phyloP scores from a whole-genome alignment of 768 basidiomycete species.

The Pleurotus ostreatus region DNA sequence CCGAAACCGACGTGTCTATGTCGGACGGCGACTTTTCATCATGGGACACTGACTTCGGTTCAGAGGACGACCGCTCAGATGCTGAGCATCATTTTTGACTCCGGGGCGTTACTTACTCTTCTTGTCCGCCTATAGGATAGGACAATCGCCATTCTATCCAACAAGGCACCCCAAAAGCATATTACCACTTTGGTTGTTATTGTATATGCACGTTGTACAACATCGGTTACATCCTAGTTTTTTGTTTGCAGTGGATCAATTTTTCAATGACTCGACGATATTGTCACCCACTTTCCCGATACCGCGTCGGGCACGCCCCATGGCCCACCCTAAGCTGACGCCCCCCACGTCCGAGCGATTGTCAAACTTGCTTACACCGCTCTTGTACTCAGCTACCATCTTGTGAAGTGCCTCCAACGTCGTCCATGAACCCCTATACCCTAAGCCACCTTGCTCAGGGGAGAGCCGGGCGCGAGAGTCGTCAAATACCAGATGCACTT shows the following conservation, averaged over 20 bases:
- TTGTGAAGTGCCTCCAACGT: conserved; percentile 56
- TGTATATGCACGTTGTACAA: neutral
- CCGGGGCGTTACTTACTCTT: too few species aligned
- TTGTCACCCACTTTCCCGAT: conserved; percentile 23
- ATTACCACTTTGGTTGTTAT: neutral
- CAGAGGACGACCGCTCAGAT: too few species aligned
- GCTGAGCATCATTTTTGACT: too few species aligned
- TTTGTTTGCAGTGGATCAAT: conserved; percentile 22
- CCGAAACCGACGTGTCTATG: neutral
- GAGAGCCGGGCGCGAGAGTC: conserved; percentile 59
- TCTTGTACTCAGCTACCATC: conserved; percentile 47
- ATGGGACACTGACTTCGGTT: neutral
- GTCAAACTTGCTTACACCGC: conserved; percentile 29
- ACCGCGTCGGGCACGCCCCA: conserved; percentile 24
- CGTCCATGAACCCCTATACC: conserved; percentile 56
- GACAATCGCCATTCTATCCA: too few species aligned
- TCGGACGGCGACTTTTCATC: neutral
- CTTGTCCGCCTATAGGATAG: too few species aligned
- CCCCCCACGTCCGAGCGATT: conserved; percentile 40
- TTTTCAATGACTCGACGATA: conserved; percentile 19
- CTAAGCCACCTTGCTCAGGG: conserved; percentile 57
- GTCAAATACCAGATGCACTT: conserved; percentile 57
- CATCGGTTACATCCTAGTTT: neutral
- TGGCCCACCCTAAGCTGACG: conserved; percentile 38
- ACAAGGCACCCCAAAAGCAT: neutral